Evolutionary conservation across 2,329 filamentous ascomycete genomes (phyloP).

Genomic region (Paraphaeosphaeria minitans): DNA sequence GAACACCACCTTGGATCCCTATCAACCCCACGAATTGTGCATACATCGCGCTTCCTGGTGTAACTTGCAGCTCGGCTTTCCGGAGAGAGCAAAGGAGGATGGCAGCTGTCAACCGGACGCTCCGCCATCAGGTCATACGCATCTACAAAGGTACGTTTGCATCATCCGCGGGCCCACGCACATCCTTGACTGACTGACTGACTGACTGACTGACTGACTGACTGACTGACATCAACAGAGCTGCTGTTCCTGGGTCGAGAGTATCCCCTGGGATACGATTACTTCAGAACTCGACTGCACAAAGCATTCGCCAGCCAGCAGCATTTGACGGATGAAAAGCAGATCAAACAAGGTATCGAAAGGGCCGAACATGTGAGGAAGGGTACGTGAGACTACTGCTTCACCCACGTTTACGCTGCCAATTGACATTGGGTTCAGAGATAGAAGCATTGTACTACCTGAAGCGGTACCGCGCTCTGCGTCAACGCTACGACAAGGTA

Average conservation of each 20-base stretch:
- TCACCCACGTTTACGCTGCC: neutral
- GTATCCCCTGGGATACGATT: conserved; percentile 83
- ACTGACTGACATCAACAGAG: conserved; percentile 59
- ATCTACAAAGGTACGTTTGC: conserved; percentile 78
- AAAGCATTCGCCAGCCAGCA: conserved; percentile 82
- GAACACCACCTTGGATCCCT: neutral
- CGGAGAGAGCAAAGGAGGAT: conserved; percentile 16
- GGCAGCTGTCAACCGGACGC: conserved; percentile 55
- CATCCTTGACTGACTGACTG: conserved; percentile 19
- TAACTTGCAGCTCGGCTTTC: neutral
- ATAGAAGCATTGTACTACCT: conserved; percentile 95
- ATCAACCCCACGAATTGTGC: conserved; percentile 7
- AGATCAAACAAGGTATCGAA: conserved; percentile 76
- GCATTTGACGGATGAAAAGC: conserved; percentile 69
- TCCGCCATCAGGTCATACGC: conserved; percentile 78
- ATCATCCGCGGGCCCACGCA: neutral
- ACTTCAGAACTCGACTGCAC: conserved; percentile 82
- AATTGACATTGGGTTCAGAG: conserved; percentile 58
- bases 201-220: conserved; percentile 20
- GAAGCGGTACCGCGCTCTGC: conserved; percentile 85
- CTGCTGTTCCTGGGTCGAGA: conserved; percentile 82
- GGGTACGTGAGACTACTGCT: conserved; percentile 56
- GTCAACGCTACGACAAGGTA: conserved; percentile 72
- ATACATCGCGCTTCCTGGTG: neutral
- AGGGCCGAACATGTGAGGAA: conserved; percentile 90